These are phyloP conservation scores for Plenodomus lindquistii DNA, from an alignment of 2,329 filamentous ascomycete species.

Conservation along the genomic window DNA sequence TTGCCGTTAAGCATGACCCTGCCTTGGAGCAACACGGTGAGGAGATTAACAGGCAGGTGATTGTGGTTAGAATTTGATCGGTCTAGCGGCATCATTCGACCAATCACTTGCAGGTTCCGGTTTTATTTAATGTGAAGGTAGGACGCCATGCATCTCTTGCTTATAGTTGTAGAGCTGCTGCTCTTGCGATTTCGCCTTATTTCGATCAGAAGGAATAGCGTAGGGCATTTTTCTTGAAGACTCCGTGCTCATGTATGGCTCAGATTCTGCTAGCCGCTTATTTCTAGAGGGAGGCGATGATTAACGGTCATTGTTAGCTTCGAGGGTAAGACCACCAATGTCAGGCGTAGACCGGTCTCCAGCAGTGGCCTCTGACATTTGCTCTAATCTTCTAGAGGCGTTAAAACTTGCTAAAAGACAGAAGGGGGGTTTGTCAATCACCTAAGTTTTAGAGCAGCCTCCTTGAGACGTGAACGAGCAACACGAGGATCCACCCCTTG, in stretches of 20 bases:
- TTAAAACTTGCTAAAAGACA: constrained; percentile 1
- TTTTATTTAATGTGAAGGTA: constrained; percentile 17
- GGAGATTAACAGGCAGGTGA: constrained; percentile 12
- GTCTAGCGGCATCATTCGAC: constrained; percentile 23
- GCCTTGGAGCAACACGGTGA: constrained; percentile 15
- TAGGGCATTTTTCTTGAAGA: neutral
- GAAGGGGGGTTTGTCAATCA: constrained; percentile 1
- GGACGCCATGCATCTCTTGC: neutral
- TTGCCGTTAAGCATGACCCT: constrained; percentile 21
- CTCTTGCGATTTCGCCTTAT: neutral
- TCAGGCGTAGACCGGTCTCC: constrained; percentile 35
- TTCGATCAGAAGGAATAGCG: neutral
- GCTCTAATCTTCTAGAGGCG: constrained; percentile 21
- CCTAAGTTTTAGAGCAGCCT: constrained; percentile 25
- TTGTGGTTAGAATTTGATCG: constrained; percentile 16
- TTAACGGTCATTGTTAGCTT: constrained; percentile 18
- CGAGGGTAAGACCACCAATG: constrained; percentile 33
- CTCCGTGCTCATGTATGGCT: constrained; percentile 5
- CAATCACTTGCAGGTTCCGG: constrained; percentile 30
- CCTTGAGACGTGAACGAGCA: constrained; percentile 26
- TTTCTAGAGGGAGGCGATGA: constrained; percentile 29
- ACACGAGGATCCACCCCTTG: constrained; percentile 17
- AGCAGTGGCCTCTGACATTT: constrained; percentile 31
- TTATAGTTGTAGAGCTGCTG: neutral
- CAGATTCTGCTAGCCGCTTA: constrained; percentile 36